Base-by-base conservation (phyloP, 2,329 filamentous ascomycete species). In the Ophiostoma pallidulum region DNA sequence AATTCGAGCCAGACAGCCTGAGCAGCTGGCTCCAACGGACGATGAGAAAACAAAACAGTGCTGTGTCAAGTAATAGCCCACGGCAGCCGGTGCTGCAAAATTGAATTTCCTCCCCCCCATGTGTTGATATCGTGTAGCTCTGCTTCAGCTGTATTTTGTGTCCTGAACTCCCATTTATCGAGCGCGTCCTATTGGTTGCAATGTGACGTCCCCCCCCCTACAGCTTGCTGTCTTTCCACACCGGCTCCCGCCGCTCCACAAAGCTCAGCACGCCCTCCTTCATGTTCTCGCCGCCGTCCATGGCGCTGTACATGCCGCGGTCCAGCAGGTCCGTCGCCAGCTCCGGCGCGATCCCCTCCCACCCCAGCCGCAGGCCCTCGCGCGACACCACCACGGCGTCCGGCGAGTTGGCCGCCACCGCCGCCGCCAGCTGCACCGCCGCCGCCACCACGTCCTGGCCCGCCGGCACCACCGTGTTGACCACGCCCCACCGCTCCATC, bases 381-480 rank as follows among this genome's bases (percentile, higher is more conserved):
- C 84, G 72, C 51, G 71, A 82, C n/a, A 87, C 82, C 57, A 90
- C 78, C 28, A 91, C 76, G 20, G 82, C 73, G 63, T 92, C 86
- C 2, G 86, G 86, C 55, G 81, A 86, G 62, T 84, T 82, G 50
- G 60, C 72, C 16, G 77, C 77, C 56, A 90, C 74, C 59, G 71
- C 65, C 35, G 60, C 64, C 13, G 85, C 86, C 62, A 83, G 70
- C 51, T 66, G 64, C 32, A 90, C 55, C 26, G 84, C 82, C 57
- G 72, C 74, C 9, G 65, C 65, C 4, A 84, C 68, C 16, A 81
- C 72, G 19, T 65, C 58, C 1, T 57, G 63, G 4, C 58, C 65
- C 10, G 26, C 41, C 9, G 24, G 59, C 41, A 84, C 77, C 8
- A 86, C 72, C 48, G 69, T 70, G 62, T 85, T 88, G n/a, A 88